Percentiles rank a stretch among this genome's conserved stretches.
Evolutionary conservation across 78 protist species (phyloP).

Genomic region (Pigoraptor vietnamica): DNA sequence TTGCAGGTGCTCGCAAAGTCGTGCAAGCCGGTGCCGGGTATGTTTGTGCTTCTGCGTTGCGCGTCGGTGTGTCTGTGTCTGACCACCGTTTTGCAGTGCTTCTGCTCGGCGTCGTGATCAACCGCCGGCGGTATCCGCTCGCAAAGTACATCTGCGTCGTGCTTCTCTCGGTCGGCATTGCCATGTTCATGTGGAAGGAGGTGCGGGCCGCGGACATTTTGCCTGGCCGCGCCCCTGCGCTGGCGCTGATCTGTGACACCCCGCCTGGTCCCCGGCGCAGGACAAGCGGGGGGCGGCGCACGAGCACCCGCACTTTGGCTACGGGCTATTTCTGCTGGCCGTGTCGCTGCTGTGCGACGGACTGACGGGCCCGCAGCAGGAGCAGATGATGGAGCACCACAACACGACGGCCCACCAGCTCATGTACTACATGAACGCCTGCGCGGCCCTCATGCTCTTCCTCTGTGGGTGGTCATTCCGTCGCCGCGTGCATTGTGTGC

Average conservation of each 20-base stretch:
- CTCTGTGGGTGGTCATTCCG: neutral
- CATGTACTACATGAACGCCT: constrained; percentile 33
- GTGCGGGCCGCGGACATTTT: neutral
- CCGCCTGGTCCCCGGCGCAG: neutral
- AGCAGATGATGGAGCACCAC: neutral
- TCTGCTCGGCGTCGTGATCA: constrained; percentile 11
- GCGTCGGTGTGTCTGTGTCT: too few relatives aligned
- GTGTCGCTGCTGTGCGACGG: constrained; percentile 35
- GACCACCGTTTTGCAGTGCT: neutral
- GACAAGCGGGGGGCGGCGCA: neutral
- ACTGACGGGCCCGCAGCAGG: constrained; percentile 36
- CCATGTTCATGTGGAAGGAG: constrained; percentile 7
- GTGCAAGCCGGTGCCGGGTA: constrained; percentile 49
- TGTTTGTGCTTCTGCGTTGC: too few relatives aligned
- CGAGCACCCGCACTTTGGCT: neutral
- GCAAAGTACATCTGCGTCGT: constrained; percentile 3
- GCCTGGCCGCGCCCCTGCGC: neutral
- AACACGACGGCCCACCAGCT: neutral
- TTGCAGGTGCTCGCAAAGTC: constrained; percentile 38
- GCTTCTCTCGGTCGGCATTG: constrained; percentile 16
- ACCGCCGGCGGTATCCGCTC: neutral
- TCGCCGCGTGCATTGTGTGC: neutral
- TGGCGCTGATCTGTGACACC: neutral
- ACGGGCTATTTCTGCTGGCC: neutral
- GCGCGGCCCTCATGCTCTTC: neutral